These are phyloP conservation scores for Areca catechu DNA, from an alignment of 176 grass and related monocot genomes.

Conservation along the genomic window DNA sequence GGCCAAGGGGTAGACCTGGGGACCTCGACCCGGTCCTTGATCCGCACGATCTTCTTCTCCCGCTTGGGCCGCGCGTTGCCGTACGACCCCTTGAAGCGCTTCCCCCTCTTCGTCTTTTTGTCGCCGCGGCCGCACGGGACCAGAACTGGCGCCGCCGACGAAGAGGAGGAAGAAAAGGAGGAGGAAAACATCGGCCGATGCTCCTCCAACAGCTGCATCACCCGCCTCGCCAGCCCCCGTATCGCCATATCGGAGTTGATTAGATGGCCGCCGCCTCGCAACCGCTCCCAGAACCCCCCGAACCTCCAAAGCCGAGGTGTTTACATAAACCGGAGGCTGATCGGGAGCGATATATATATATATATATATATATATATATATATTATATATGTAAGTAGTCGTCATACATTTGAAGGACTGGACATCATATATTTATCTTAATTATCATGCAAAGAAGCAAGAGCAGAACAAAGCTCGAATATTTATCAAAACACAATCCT, in stretches of 20 bases:
- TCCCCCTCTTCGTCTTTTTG: slow-evolving; percentile 93
- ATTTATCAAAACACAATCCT: too few species aligned
- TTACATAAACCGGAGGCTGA: too few species aligned
- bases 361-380: too few species aligned
- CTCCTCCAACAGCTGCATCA: slow-evolving; percentile 29
- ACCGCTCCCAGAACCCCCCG: too few species aligned
- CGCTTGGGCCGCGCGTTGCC: slow-evolving; percentile 74
- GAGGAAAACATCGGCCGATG: slow-evolving; percentile 14
- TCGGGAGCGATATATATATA: too few species aligned
- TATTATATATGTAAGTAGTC: too few species aligned
- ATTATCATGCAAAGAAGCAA: too few species aligned
- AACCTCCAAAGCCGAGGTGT: too few species aligned
- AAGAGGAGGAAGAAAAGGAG: background rate
- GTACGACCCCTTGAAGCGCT: slow-evolving; percentile 96
- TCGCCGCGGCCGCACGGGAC: slow-evolving; percentile 88
- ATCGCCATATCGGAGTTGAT: slow-evolving; percentile 3
- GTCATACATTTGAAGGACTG: too few species aligned
- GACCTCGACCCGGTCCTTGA: slow-evolving; percentile 97
- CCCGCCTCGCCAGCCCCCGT: slow-evolving; percentile 5
- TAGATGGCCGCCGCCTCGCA: too few species aligned
- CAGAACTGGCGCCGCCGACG: slow-evolving; percentile 27
- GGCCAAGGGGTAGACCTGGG: slow-evolving; percentile 93
- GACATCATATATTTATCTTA: too few species aligned
- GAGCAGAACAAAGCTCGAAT: too few species aligned
- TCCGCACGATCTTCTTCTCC: slow-evolving; percentile 88